A percentile compares a stretch with the other conserved stretches of the same genome.
Evolutionary conservation across 202 grass and related monocot genomes (phyloP).

Genomic region (Digitaria exilis): DNA sequence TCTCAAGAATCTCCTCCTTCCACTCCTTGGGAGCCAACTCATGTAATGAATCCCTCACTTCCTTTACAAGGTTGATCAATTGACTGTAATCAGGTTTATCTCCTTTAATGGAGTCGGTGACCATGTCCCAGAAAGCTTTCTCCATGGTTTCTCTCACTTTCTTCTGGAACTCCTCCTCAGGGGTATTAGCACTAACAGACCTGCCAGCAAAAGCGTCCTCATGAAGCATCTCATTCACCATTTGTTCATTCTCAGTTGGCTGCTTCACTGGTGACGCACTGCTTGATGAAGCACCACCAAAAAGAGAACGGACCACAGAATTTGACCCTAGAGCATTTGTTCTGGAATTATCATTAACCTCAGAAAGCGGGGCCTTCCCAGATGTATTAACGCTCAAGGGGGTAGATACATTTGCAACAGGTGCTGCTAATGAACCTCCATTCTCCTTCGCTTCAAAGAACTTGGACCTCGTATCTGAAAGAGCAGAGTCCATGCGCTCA

Average conservation of each 20-base stretch:
- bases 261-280: conserved; percentile 33
- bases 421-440: conserved; percentile 47
- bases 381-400: conserved; percentile 51
- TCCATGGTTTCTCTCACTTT: conserved; percentile 87
- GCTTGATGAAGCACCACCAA: conserved; percentile 33
- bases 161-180: conserved; percentile 53
- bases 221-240: conserved; percentile 95
- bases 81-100: conserved; percentile 74
- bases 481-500: conserved; percentile 83
- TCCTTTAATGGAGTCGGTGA: conserved; percentile 68
- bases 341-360: conserved; percentile 23
- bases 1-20: conserved; percentile 75
- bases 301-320: conserved; percentile 56
- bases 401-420: conserved; percentile 59
- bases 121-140: conserved; percentile 85
- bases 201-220: conserved; percentile 40
- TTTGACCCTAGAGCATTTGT: conserved; percentile 33
- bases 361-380: conserved; percentile 34
- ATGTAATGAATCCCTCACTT: conserved; percentile 86
- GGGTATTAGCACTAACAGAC: conserved; percentile 37
- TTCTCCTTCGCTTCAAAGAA: conserved; percentile 89
- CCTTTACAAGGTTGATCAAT: conserved; percentile 79
- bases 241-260: conserved; percentile 77
- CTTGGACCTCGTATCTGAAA: conserved; percentile 71
- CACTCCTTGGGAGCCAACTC: conserved; percentile 77